Conservation (phyloP, 192 early-diverging fungal species). For the Linnemannia elongata region DNA sequence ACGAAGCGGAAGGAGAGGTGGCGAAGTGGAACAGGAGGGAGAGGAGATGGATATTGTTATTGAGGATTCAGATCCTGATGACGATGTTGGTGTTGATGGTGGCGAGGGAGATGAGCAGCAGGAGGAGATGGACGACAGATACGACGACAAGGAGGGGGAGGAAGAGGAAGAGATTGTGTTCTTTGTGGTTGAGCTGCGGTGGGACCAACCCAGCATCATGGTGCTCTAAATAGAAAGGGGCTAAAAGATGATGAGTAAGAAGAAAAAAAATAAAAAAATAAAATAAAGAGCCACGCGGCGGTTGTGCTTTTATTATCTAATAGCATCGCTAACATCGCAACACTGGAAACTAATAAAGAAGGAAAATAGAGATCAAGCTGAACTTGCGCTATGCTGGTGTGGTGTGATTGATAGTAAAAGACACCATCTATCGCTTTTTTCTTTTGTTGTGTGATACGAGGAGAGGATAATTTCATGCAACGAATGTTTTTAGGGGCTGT, state of each 20-base stretch:
- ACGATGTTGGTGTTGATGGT: background rate
- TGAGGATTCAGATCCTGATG: background rate
- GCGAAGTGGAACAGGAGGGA: background rate
- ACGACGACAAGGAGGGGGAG: background rate
- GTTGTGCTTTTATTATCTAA: background rate
- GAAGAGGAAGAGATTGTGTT: conserved; percentile 17
- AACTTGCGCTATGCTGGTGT: background rate
- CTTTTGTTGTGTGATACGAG: background rate
- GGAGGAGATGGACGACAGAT: background rate
- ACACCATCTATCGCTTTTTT: background rate
- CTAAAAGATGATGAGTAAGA: background rate
- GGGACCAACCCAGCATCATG: background rate
- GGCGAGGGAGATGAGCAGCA: background rate
- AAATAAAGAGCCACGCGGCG: conserved; percentile 8
- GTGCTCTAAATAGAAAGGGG: background rate
- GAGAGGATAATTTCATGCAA: no score
- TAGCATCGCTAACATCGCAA: no score
- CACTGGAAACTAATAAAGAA: no score
- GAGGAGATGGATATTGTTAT: background rate
- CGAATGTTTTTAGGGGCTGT: background rate
- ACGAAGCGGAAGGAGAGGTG: background rate
- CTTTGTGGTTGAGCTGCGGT: conserved; percentile 28
- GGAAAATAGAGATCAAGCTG: background rate
- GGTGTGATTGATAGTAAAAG: background rate
- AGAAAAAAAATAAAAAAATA: background rate